Conservation (phyloP, 2,329 filamentous ascomycete genomes). For the Fusarium brevicatenulatum region DNA sequence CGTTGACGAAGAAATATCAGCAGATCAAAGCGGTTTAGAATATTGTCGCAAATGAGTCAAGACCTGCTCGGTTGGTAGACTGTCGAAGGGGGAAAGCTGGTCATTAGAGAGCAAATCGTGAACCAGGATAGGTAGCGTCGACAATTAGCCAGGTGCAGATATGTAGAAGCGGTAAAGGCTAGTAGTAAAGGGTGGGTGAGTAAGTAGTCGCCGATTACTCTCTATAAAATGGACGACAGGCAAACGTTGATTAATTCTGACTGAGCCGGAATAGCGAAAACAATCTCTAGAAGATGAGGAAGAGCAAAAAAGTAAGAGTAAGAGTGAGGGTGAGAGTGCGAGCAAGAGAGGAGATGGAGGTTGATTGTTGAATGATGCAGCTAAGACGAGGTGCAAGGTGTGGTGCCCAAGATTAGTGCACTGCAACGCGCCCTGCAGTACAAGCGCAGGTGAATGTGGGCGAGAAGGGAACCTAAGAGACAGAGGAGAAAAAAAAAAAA, state of each 20-base stretch:
- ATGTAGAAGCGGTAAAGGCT: conserved; percentile 24
- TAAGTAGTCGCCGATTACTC: conserved; percentile 23
- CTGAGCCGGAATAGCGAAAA: conserved; percentile 10
- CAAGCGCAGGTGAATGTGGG: conserved; percentile 1
- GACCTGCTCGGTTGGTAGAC: not conserved
- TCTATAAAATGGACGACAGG: conserved; percentile 18
- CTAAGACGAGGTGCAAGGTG: conserved; percentile 23
- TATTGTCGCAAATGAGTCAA: conserved; percentile 8
- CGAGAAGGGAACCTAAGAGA: conserved; percentile 3
- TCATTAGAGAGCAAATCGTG: conserved; percentile 21
- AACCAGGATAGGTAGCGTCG: conserved; percentile 27
- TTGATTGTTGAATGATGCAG: conserved; percentile 41
- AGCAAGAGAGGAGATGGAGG: conserved; percentile 3
- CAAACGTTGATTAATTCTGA: conserved; percentile 22
- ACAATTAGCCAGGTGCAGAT: conserved; percentile 24
- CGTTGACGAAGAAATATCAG: conserved; percentile 20
- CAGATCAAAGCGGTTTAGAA: not conserved
- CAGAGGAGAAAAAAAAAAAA: not conserved
- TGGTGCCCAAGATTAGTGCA: conserved; percentile 18
- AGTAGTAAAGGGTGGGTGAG: conserved; percentile 2
- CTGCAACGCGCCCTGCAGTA: conserved; percentile 3
- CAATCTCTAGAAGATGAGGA: conserved; percentile 13
- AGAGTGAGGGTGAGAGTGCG: conserved; percentile 16
- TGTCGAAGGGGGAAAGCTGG: conserved; percentile 3
- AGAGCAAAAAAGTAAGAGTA: conserved; percentile 4